phyloP scores from a whole-genome alignment of 2,329 filamentous ascomycete species.

The Leptographium radiaticola region DNA sequence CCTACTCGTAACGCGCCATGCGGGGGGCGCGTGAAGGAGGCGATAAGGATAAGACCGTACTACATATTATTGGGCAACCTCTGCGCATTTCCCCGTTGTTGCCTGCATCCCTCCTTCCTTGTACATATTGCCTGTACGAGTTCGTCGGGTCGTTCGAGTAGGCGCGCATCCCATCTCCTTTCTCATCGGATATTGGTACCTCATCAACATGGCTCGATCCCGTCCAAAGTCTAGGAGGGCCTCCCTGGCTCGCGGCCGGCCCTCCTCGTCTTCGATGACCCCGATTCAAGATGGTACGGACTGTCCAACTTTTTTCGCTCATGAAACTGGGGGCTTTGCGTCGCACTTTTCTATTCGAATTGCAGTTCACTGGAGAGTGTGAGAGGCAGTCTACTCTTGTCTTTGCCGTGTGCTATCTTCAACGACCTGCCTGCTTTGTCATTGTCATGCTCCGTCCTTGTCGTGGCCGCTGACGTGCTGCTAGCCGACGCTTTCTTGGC shows the following conservation, averaged over 20 bases:
- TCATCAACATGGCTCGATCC: background rate
- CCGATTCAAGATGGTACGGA: background rate
- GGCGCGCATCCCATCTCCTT: background rate
- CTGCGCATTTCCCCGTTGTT: background rate
- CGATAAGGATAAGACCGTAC: background rate
- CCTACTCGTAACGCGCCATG: background rate
- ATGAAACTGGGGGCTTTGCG: background rate
- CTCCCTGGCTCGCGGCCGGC: background rate
- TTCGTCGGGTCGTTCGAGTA: no score
- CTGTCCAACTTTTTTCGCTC: background rate
- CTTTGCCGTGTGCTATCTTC: no score
- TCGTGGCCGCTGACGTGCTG: no score
- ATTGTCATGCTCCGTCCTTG: no score
- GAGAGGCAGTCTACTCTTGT: no score
- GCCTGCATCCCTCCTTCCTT: background rate
- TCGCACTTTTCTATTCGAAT: no score
- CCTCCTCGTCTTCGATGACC: background rate
- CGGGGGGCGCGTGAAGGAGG: background rate
- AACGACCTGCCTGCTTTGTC: no score
- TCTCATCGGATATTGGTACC: background rate
- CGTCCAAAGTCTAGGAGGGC: background rate
- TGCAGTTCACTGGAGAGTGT: no score
- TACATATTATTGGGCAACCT: background rate
- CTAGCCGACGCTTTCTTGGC: background rate
- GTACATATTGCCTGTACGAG: no score